Evolutionary conservation across 306 rosid genomes (phyloP).

Genomic region (Quercus mongolica): DNA sequence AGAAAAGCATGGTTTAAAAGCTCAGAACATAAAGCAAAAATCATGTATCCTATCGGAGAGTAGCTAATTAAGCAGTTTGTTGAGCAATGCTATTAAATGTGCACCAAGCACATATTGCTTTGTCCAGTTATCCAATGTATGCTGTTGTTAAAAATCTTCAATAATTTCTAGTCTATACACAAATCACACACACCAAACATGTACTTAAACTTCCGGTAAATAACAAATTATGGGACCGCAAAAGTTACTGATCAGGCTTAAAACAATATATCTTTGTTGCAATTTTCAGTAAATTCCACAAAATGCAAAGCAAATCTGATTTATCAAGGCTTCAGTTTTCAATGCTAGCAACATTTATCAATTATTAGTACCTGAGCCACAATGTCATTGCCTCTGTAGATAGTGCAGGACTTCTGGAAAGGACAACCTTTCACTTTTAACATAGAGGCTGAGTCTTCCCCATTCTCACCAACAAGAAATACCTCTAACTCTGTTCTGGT

Average conservation of each 20-base stretch:
- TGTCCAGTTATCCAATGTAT: background rate
- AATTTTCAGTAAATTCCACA: too few relatives aligned
- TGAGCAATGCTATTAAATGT: background rate
- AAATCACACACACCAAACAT: background rate
- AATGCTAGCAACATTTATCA: background rate
- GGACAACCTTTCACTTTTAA: conserved; percentile 67
- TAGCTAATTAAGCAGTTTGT: background rate
- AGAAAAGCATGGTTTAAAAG: background rate
- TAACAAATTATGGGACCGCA: too few relatives aligned
- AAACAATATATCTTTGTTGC: too few relatives aligned
- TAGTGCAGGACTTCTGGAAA: conserved; percentile 61
- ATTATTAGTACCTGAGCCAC: conserved; percentile 70
- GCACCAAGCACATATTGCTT: background rate
- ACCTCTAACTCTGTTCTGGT: too few relatives aligned
- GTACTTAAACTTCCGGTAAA: background rate
- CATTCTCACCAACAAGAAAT: conserved; percentile 11
- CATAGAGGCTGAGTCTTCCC: conserved; percentile 28
- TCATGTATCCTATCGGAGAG: background rate
- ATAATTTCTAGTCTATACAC: background rate
- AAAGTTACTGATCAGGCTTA: too few relatives aligned
- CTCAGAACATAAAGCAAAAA: background rate
- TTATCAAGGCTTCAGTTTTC: background rate
- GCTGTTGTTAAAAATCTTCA: background rate
- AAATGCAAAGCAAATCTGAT: background rate
- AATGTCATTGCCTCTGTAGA: conserved; percentile 46